Base-by-base conservation (phyloP, 176 grass and related monocot genomes). In the Triticum turgidum region DNA sequence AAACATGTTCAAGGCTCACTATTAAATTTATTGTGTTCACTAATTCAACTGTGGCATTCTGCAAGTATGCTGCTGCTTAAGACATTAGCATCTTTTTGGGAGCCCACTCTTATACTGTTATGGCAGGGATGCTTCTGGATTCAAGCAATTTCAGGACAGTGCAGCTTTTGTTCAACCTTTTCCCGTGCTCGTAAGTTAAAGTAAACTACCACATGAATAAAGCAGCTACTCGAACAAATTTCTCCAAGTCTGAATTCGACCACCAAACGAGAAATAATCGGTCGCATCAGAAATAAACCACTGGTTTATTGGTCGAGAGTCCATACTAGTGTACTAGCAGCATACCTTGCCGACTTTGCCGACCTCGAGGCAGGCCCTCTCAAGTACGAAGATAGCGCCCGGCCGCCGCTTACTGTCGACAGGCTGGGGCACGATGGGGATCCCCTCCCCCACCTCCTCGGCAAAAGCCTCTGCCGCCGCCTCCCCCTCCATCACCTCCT, bases 261-360 rank as follows among this genome's bases (percentile, higher is more conserved):
- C 61, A 70, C 25, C 41, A 63, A 63, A 49, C 21, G 7, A 65
- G 62, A 82, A 61, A 35, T 4, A 34, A 69, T 30, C 42, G 6
- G 32, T 24, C n/a, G 20, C 33, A 51, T 44, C 15, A 25, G 1
- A 39, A 58, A 78, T 32, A 72, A 78, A 83, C 18, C 17, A 54
- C 51, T 54, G 51, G 0, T 54, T 18, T 54, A 17, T 54, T 54
- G 51, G 51, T 54, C 15, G 5, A 54, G 14, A 49, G 47, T 49
- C 47, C 47, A 49, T 52, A 52, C 12, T 14, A 49, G 12, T 14
- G 65, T 52, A 17, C 14, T 18, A 54, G 49, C 70, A 54, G 49
- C 70, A 47, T 86, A 96, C 94, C 97, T 98, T 98, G 34, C 97
- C 97, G 9, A 98, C 97, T 94, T 98, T 96, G 73, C 94, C 97